Evolutionary conservation across 805 yeast genomes (phyloP), one percentile per base, ranked within the genome.

Genomic region (Metschnikowia proteae): DNA sequence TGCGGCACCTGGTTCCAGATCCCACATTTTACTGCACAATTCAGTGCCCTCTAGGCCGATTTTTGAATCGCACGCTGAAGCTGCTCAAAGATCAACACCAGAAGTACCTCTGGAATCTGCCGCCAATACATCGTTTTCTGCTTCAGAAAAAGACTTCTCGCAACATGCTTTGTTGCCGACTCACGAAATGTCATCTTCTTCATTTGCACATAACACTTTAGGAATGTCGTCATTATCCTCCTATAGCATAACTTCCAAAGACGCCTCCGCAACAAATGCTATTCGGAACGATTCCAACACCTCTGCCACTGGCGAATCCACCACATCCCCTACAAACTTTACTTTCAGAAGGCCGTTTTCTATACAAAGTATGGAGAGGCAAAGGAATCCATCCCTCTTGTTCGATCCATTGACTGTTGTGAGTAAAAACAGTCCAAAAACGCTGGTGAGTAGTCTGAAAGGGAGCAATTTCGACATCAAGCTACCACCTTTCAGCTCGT

Each of bases 341-440:
- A 32, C 43, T 9, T 42, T 42, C 45, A 42, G 45, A 42, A 25
- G 38, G 9, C 45, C 45, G 3, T 42, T 42, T 27, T 34, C 33
- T 6, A 27, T 23, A 9, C 33, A 33, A 34, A 25, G n/a, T 13
- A 27, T 26, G 29, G 45, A 42, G 8, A 33, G 33, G 32, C 45
- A 32, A 33, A 32, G 45, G 13, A 42, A 42, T 26, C 45, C 45
- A 4, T 42, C 45, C 17, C 38, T 42, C 17, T 33, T 42, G 45
- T 42, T 33, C 27, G 45, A 42, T 10, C 45, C 45, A 10, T 42
- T 42, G 26, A 33, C 45, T 17, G 45, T 42, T 26, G 45, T 42
- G 25, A 32, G 38, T 6, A 42, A 34, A 11, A 42, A 25, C 5
- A 31, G 38, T 10, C 37, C 45, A 3, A 32, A 33, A 13, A 38